Conservation (phyloP, 768 basidiomycete species). For the Dentipellis fragilis region DNA sequence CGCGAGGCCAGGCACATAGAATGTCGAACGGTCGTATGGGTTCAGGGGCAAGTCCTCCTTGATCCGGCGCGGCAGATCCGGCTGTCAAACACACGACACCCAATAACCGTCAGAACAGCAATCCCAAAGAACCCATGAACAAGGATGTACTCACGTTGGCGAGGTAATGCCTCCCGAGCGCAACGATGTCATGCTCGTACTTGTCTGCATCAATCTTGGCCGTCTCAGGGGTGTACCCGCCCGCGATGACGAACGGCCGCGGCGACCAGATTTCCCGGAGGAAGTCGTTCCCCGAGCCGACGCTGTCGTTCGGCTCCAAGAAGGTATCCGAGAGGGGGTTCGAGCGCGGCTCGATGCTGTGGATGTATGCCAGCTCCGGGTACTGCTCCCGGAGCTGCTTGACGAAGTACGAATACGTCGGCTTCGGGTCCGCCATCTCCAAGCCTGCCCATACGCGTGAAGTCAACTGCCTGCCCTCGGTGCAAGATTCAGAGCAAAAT, state of each 20-base stretch:
- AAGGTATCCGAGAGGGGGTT: background rate
- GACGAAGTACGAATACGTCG: constrained; percentile 17
- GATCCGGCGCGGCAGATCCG: background rate
- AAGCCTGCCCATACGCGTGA: background rate
- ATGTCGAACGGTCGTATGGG: background rate
- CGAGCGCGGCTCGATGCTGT: background rate
- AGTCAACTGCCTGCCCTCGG: background rate
- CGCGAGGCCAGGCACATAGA: background rate
- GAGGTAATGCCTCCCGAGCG: background rate
- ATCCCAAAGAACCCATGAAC: background rate
- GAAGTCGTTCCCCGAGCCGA: constrained; percentile 13
- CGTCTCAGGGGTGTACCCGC: constrained; percentile 14
- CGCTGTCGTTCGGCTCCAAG: background rate
- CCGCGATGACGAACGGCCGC: constrained; percentile 15
- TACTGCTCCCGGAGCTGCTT: constrained; percentile 12
- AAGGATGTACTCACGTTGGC: background rate
- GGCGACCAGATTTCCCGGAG: constrained; percentile 17
- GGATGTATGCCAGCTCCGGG: constrained; percentile 8
- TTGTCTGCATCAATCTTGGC: constrained; percentile 14
- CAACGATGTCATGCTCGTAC: background rate
- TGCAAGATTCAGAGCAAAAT: background rate
- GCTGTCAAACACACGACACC: background rate
- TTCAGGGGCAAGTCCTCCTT: background rate
- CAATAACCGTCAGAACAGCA: background rate
- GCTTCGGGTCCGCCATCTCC: constrained; percentile 16